A percentile compares a stretch with the other conserved stretches of the same genome.
Conservation (phyloP, 202 grass and related monocot genomes). For the Elaeis oleifera region DNA sequence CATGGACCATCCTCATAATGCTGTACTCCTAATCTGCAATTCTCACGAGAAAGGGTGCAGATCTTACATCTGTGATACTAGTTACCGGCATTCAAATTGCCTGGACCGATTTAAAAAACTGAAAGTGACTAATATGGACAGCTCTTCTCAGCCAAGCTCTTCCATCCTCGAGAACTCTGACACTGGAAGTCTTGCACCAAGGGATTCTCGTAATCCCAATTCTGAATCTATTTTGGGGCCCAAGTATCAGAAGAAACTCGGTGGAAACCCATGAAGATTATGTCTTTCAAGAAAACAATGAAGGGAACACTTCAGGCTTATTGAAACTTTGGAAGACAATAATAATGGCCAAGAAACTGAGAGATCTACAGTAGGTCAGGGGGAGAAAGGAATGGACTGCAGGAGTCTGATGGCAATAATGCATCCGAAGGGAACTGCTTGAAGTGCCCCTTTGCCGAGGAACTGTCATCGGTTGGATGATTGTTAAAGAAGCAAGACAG, state of each 20-base stretch:
- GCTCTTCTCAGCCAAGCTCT: constrained; percentile 52
- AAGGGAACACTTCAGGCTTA: constrained; percentile 7
- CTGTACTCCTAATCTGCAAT: constrained; percentile 78
- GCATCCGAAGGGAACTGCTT: constrained; percentile 27
- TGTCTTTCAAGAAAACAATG: constrained; percentile 5
- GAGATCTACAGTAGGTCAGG: constrained; percentile 21
- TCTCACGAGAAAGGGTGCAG: constrained; percentile 87
- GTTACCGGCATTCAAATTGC: constrained; percentile 96
- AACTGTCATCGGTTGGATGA: constrained; percentile 60
- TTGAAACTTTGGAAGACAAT: constrained; percentile 1
- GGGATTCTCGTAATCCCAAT: constrained; percentile 39
- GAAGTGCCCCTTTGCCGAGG: constrained; percentile 87
- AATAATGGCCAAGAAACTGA: constrained; percentile 37
- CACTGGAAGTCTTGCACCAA: constrained; percentile 42
- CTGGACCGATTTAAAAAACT: constrained; percentile 83
- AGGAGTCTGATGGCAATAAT: constrained; percentile 42
- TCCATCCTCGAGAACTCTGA: constrained; percentile 51
- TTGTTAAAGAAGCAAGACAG: constrained; percentile 66
- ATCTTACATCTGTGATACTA: constrained; percentile 93
- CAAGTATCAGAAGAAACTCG: constrained; percentile 20
- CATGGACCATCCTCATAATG: constrained; percentile 98
- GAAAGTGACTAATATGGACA: constrained; percentile 50
- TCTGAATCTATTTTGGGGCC: constrained; percentile 38
- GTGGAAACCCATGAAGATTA: constrained; percentile 21
- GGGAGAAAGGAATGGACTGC: constrained; percentile 26